Evolutionary conservation across 257 asterid species (phyloP).

Genomic region (Solanum commersonii): DNA sequence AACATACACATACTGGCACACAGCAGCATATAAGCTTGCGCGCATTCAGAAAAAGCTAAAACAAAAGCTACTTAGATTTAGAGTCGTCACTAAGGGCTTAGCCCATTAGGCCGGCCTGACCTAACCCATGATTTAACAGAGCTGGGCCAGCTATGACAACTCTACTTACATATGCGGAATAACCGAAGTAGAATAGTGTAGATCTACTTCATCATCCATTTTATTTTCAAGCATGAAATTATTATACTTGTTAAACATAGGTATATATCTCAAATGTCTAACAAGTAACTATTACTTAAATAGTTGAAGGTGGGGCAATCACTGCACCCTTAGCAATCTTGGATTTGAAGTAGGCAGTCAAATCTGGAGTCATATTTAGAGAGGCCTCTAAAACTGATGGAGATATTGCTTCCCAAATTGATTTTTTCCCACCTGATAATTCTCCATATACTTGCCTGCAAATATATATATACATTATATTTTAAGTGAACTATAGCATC

Average conservation of each 20-base stretch:
- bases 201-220: neutral
- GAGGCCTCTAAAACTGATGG: conserved; percentile 23
- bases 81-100: no score
- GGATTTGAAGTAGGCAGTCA: conserved; percentile 9
- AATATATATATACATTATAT: neutral
- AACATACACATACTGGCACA: neutral
- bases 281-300: neutral
- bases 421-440: conserved; percentile 12
- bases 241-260: neutral
- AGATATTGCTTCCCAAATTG: conserved; percentile 21
- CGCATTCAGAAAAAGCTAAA: neutral
- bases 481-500: no score
- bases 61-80: neutral
- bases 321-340: neutral
- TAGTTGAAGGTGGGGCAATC: neutral
- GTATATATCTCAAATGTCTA: neutral
- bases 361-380: conserved; percentile 8
- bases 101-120: no score
- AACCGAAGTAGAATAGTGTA: no score
- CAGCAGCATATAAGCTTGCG: neutral
- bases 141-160: no score
- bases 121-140: no score
- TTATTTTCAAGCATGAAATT: neutral
- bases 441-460: conserved; percentile 17
- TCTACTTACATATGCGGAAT: no score